Conservation (phyloP, 1,284 basidiomycete genomes). For the Schizophyllum commune region DNA sequence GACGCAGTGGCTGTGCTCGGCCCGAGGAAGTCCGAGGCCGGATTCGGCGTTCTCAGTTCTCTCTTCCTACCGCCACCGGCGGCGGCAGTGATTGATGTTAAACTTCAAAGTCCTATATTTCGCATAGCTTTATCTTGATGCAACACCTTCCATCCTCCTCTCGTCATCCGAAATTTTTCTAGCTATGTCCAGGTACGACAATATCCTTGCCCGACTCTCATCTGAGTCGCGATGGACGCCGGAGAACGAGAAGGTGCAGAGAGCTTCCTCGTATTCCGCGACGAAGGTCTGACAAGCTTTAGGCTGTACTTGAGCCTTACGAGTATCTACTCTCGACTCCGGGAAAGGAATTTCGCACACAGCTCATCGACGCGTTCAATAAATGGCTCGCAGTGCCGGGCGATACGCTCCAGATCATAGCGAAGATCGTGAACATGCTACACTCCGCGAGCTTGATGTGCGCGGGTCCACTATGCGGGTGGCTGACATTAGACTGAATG, state of each 20-base stretch:
- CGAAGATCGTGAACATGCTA: conserved; percentile 84
- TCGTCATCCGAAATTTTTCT: no score
- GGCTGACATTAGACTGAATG: conserved; percentile 5
- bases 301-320: conserved; percentile 85
- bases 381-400: conserved; percentile 81
- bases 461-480: conserved; percentile 18
- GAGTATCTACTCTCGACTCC: conserved; percentile 80
- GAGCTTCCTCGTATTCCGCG: neutral
- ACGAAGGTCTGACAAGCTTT: neutral
- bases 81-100: no score
- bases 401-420: conserved; percentile 67
- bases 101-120: no score
- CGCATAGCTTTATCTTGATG: no score
- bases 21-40: neutral
- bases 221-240: conserved; percentile 17
- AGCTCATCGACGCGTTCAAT: conserved; percentile 94
- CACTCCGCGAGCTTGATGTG: conserved; percentile 93
- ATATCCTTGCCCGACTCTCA: conserved; percentile 18
- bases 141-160: no score
- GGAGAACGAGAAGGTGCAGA: conserved; percentile 18
- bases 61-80: no score
- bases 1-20: neutral
- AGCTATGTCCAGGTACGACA: conserved; percentile 16
- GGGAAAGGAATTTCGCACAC: conserved; percentile 89
- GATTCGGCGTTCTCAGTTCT: no score